phyloP scores from a whole-genome alignment of 768 basidiomycete genomes.

The Pilatotrama ljubarskyi region DNA sequence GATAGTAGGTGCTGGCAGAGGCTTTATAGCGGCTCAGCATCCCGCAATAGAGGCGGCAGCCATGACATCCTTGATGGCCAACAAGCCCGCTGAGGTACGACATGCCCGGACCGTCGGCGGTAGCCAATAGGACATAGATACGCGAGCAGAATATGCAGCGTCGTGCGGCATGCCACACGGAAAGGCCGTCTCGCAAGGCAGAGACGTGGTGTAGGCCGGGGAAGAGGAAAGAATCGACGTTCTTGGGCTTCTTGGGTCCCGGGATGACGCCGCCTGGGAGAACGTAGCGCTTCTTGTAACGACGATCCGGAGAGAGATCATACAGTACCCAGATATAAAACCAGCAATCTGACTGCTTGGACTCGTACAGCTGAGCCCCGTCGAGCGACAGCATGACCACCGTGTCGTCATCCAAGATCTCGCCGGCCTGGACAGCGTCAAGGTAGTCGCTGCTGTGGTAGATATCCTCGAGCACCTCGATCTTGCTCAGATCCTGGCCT shows the following conservation, averaged over 20 bases:
- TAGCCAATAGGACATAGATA: conserved; percentile 3
- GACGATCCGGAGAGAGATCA: conserved; percentile 22
- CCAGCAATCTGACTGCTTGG: conserved; percentile 36
- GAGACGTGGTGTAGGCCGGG: conserved; percentile 31
- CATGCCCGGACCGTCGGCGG: conserved; percentile 15
- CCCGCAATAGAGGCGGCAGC: conserved; percentile 38
- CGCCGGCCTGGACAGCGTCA: background rate
- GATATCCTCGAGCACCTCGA: background rate
- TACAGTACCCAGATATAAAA: conserved; percentile 33
- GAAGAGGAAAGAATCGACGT: conserved; percentile 35
- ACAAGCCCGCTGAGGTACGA: conserved; percentile 34
- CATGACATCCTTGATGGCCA: conserved; percentile 35
- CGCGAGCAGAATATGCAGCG: background rate
- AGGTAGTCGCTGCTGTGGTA: background rate
- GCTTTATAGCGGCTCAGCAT: conserved; percentile 33
- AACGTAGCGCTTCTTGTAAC: conserved; percentile 33
- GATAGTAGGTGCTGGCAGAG: conserved; percentile 34
- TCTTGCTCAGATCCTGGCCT: background rate
- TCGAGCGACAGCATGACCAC: conserved; percentile 26
- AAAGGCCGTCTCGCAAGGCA: conserved; percentile 30
- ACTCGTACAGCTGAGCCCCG: conserved; percentile 29
- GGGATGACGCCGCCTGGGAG: conserved; percentile 30
- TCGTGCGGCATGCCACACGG: conserved; percentile 30
- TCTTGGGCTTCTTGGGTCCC: conserved; percentile 36
- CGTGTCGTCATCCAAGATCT: conserved; percentile 19